phyloP scores from a whole-genome alignment of 495 filamentous ascomycete genomes.

The Baudoinia panamericana region DNA sequence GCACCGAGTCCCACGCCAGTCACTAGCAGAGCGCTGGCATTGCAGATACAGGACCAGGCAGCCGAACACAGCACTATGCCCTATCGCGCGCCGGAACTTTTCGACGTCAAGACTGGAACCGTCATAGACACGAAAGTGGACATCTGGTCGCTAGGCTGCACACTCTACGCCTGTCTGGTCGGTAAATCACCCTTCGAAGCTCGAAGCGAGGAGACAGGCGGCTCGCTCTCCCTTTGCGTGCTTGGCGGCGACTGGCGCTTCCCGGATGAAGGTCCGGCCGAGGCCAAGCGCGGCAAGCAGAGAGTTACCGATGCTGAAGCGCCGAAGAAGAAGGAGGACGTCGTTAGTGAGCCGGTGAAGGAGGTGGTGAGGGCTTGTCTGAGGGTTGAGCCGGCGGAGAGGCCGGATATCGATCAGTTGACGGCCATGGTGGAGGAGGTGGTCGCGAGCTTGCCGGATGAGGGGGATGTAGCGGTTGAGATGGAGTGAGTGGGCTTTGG shows the following conservation, averaged over 20 bases:
- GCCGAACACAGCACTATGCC: slow-evolving; percentile 98
- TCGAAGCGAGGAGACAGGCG: slow-evolving; percentile 87
- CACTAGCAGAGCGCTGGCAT: slow-evolving; percentile 77
- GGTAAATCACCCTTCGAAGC: slow-evolving; percentile 96
- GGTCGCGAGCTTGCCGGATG: slow-evolving; percentile 52
- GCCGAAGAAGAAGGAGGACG: slow-evolving; percentile 20
- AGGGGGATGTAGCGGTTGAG: slow-evolving; percentile 31
- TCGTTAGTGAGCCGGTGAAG: slow-evolving; percentile 63
- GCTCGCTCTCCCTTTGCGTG: slow-evolving; percentile 81
- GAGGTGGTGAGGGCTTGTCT: slow-evolving; percentile 80
- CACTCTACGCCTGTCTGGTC: slow-evolving; percentile 86
- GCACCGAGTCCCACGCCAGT: slow-evolving; percentile 83
- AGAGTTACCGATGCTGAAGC: slow-evolving; percentile 38
- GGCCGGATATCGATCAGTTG: slow-evolving; percentile 82
- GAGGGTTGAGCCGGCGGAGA: slow-evolving; percentile 79
- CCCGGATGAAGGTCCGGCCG: slow-evolving; percentile 55
- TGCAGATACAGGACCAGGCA: slow-evolving; percentile 84
- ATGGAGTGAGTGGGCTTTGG: slow-evolving; percentile 4
- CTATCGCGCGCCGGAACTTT: slow-evolving; percentile 92
- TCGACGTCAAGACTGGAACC: slow-evolving; percentile 90
- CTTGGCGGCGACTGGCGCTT: slow-evolving; percentile 88
- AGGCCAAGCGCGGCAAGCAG: slow-evolving; percentile 38
- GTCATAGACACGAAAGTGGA: slow-evolving; percentile 94
- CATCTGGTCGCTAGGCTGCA: slow-evolving; percentile 95
- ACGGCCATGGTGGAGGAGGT: slow-evolving; percentile 67